phyloP scores from a whole-genome alignment of 2,329 filamentous ascomycete genomes.

The Cladosporium sp. region DNA sequence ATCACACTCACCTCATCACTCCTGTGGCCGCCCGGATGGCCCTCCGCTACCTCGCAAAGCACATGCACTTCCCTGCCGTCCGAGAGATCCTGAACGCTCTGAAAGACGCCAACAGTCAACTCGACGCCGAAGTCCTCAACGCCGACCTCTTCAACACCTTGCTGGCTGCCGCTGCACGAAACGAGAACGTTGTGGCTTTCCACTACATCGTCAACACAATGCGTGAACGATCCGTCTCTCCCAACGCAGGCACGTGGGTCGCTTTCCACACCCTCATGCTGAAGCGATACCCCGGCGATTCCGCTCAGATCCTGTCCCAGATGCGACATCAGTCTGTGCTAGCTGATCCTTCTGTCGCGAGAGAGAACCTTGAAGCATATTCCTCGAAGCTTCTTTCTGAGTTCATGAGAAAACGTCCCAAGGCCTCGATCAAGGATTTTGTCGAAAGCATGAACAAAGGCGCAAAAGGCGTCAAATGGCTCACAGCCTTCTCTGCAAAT shows the following conservation, averaged over 20 bases:
- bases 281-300: conserved; percentile 19
- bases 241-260: conserved; percentile 29
- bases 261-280: conserved; percentile 28
- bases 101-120: conserved; percentile 20
- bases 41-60: conserved; percentile 26
- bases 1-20: conserved; percentile 16
- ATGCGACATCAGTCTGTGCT: conserved; percentile 32
- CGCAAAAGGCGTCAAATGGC: conserved; percentile 27
- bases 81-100: conserved; percentile 25
- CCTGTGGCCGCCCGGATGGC: conserved; percentile 24
- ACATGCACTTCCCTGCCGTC: conserved; percentile 24
- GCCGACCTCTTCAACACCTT: conserved; percentile 27
- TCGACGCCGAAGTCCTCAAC: conserved; percentile 27
- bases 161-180: conserved; percentile 26
- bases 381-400: conserved; percentile 23
- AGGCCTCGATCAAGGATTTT: conserved; percentile 23
- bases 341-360: conserved; percentile 17
- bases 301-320: conserved; percentile 18
- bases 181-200: conserved; percentile 32
- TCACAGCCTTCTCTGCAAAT: conserved; percentile 26
- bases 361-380: conserved; percentile 21
- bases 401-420: background rate
- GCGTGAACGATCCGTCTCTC: conserved; percentile 22
- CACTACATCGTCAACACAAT: conserved; percentile 29
- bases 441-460: conserved; percentile 15